These are phyloP conservation scores for Blastobotrys robertii DNA, from an alignment of 805 yeast genomes.

Conservation along the genomic window DNA sequence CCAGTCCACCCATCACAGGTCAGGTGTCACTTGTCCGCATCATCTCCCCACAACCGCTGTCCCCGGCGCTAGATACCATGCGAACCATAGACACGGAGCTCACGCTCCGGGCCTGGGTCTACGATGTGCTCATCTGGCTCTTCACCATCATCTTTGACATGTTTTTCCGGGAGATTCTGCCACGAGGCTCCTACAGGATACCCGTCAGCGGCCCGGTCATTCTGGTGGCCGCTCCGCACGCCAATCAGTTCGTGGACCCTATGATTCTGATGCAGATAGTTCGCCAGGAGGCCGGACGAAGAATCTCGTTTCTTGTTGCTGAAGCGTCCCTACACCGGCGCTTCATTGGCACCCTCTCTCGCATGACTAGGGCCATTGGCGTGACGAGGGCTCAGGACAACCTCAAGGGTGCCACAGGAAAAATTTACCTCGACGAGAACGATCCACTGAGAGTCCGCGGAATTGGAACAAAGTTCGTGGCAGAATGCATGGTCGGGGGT, in stretches of 20 bases:
- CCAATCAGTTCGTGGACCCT: slow-evolving; percentile 88
- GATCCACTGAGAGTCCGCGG: slow-evolving; percentile 55
- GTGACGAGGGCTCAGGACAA: slow-evolving; percentile 90
- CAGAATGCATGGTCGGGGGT: slow-evolving; percentile 55
- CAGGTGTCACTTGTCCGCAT: no score
- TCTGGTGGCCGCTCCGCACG: slow-evolving; percentile 95
- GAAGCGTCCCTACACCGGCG: slow-evolving; percentile 57
- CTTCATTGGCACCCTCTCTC: slow-evolving; percentile 68
- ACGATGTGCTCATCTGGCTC: slow-evolving; percentile 29
- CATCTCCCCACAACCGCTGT: background rate
- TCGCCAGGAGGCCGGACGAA: slow-evolving; percentile 50
- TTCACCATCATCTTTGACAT: slow-evolving; percentile 41
- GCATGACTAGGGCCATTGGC: slow-evolving; percentile 74
- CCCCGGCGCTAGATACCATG: slow-evolving; percentile 2
- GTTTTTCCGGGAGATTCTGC: slow-evolving; percentile 81
- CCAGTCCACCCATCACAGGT: no score
- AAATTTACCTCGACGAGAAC: slow-evolving; percentile 42
- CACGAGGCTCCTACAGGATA: slow-evolving; percentile 74
- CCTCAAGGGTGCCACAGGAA: slow-evolving; percentile 57
- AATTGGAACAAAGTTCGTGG: slow-evolving; percentile 53
- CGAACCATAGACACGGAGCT: slow-evolving; percentile 2
- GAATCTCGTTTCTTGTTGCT: slow-evolving; percentile 78
- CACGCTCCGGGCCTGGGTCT: slow-evolving; percentile 17
- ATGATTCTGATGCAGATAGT: slow-evolving; percentile 78
- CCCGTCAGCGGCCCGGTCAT: slow-evolving; percentile 74